A percentile compares a stretch with the other conserved stretches of the same genome.
Evolutionary conservation across 257 asterid species (phyloP).

Genomic region (Fraxinus americana): DNA sequence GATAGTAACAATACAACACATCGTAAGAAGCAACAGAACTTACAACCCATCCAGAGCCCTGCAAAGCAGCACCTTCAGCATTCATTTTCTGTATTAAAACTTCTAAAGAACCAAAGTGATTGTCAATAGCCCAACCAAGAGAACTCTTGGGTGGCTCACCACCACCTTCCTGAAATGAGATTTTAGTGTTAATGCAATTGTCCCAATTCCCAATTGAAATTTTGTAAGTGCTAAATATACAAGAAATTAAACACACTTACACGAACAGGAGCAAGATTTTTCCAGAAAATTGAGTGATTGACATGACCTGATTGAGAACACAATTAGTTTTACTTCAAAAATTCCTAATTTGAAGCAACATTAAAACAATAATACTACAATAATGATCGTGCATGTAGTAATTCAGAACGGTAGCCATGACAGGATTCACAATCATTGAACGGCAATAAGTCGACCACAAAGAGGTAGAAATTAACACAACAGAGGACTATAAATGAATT

Average conservation of each 20-base stretch:
- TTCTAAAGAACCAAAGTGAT: conserved; percentile 65
- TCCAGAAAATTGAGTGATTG: conserved; percentile 89
- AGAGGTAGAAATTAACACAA: not conserved
- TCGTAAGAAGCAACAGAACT: conserved; percentile 18
- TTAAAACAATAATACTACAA: not conserved
- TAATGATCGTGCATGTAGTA: not conserved
- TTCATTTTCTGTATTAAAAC: conserved; percentile 65
- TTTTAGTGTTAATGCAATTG: conserved; percentile 6
- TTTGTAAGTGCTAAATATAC: not conserved
- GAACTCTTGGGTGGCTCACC: conserved; percentile 81
- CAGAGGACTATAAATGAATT: not conserved
- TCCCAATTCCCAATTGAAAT: not conserved
- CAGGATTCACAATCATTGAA: not conserved
- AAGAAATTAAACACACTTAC: conserved; percentile 37
- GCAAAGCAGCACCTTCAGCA: conserved; percentile 84
- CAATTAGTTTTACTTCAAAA: not conserved
- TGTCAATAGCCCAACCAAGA: conserved; percentile 66
- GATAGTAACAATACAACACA: not conserved
- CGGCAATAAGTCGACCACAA: not conserved
- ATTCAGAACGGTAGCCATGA: not conserved
- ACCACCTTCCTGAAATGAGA: conserved; percentile 65
- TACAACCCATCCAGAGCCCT: conserved; percentile 96
- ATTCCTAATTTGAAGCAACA: not conserved
- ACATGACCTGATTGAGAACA: conserved; percentile 54
- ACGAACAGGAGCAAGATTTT: conserved; percentile 67